Percentiles rank a stretch among this genome's conserved stretches.
Conservation (phyloP, 2,329 filamentous ascomycete genomes). For the Helicocarpus griseus region DNA sequence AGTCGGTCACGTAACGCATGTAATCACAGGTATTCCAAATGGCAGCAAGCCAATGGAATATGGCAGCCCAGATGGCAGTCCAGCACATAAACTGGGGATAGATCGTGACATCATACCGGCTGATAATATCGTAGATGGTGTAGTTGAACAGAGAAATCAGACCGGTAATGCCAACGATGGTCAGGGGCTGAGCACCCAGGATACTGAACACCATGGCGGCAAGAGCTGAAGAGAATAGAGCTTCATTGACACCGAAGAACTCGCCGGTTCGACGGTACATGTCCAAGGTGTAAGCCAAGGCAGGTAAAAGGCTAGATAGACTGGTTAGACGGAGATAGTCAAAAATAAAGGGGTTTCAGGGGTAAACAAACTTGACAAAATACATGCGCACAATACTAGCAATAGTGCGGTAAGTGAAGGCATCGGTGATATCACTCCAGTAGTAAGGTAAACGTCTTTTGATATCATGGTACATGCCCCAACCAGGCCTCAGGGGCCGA, state of each 20-base stretch:
- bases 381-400: constrained; percentile 50
- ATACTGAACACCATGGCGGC: constrained; percentile 47
- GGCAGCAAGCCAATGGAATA: constrained; percentile 48
- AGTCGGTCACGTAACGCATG: constrained; percentile 51
- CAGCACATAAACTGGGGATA: constrained; percentile 48
- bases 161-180: constrained; percentile 49
- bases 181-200: constrained; percentile 44
- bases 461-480: constrained; percentile 48
- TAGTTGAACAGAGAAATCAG: constrained; percentile 49
- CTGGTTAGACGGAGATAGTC: neutral
- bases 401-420: constrained; percentile 45
- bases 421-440: constrained; percentile 46
- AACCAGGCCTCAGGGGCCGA: constrained; percentile 35
- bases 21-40: constrained; percentile 47
- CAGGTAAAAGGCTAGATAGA: constrained; percentile 41
- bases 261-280: constrained; percentile 47
- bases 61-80: constrained; percentile 48
- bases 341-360: neutral
- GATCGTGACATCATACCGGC: constrained; percentile 38
- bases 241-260: constrained; percentile 50
- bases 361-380: constrained; percentile 35
- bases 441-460: constrained; percentile 46
- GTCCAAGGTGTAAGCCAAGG: constrained; percentile 49
- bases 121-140: constrained; percentile 50
- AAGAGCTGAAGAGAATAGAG: constrained; percentile 45